Evolutionary conservation across 2,329 filamentous ascomycete species (phyloP), one percentile per base, ranked within the genome.

Genomic region (Ambrosiella beaveri): DNA sequence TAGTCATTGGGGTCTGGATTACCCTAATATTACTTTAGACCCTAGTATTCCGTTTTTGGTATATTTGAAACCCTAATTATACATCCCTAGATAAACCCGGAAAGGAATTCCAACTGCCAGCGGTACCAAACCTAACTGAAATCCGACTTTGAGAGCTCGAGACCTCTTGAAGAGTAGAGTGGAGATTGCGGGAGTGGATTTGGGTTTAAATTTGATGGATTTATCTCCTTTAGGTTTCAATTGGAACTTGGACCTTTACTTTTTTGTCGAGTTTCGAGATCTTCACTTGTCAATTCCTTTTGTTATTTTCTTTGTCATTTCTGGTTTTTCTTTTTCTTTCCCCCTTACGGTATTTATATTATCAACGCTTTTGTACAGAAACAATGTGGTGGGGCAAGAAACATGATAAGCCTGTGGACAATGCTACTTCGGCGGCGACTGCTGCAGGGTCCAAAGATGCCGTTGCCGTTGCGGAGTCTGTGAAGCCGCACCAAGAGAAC

Each of bases 401-500:
- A 36, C 64, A 68, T 59, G 65, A 70, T 39, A 68, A 70, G 63
- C 63, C 66, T 15, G 65, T 68, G 57, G 63, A 67, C 27, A 35
- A 35, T 55, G 38, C 56, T 9, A 44, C n/a, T 37, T 5, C 49
- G 5, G 15, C 47, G 19, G 47, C 40, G 15, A 53, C 57, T 15
- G 19, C 51, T 39, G 39, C 45, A 11, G 15, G 35, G 35, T 11
- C 27, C 39, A 11, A 35, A 39, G 3, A 19, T n/a, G 15, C 8
- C 38, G 44, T 44, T 12, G 41, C 54, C 8, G 36, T 56, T 13
- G 63, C 68, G n/a, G 61, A 65, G 3, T 73, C 74, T 64, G 71
- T 76, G 58, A 70, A 76, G 1, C 65, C 70, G 4, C 66, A 69
- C 39, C 71, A 75, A 62, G 69, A 70, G 53, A 69, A 67, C n/a